phyloP scores from a whole-genome alignment of 78 protist genomes.

The Pigoraptor vietnamica region DNA sequence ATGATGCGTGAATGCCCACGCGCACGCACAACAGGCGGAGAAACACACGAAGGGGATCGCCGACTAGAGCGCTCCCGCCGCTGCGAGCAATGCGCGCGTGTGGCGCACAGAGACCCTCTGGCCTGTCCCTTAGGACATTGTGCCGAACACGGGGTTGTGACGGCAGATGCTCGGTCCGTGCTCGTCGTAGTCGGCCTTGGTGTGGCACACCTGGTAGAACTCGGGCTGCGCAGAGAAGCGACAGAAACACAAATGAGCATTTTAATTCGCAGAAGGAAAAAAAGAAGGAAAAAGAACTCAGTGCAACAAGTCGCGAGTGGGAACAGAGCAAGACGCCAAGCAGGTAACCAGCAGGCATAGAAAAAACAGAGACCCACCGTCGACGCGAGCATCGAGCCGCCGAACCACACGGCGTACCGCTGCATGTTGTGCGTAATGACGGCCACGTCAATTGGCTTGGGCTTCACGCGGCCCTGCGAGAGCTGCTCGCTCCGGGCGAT shows the following conservation, averaged over 20 bases:
- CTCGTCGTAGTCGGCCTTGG: slow-evolving; percentile 93
- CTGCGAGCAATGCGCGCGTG: neutral
- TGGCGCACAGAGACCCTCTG: too few species aligned
- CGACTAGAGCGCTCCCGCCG: neutral
- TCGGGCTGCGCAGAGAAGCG: slow-evolving; percentile 65
- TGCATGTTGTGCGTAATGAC: slow-evolving; percentile 89
- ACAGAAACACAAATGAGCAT: too few species aligned
- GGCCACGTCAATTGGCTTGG: slow-evolving; percentile 84
- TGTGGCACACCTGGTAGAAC: slow-evolving; percentile 78
- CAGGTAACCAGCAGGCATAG: neutral
- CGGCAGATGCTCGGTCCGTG: slow-evolving; percentile 89
- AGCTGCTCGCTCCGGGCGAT: slow-evolving; percentile 56
- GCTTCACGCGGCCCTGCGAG: slow-evolving; percentile 66
- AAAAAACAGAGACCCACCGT: slow-evolving; percentile 9
- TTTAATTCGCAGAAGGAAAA: neutral
- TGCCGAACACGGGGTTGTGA: slow-evolving; percentile 75
- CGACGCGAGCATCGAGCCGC: slow-evolving; percentile 92
- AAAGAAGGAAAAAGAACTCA: neutral
- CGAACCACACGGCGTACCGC: slow-evolving; percentile 97
- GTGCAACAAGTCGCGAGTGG: neutral
- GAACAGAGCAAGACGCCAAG: neutral
- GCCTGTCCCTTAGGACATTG: slow-evolving; percentile 24
- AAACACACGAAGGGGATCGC: too few species aligned
- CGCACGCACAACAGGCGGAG: too few species aligned
- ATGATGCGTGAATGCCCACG: neutral